Evolutionary conservation across 345 rosid species (phyloP).

Genomic region (Eucalyptus tenuipes): DNA sequence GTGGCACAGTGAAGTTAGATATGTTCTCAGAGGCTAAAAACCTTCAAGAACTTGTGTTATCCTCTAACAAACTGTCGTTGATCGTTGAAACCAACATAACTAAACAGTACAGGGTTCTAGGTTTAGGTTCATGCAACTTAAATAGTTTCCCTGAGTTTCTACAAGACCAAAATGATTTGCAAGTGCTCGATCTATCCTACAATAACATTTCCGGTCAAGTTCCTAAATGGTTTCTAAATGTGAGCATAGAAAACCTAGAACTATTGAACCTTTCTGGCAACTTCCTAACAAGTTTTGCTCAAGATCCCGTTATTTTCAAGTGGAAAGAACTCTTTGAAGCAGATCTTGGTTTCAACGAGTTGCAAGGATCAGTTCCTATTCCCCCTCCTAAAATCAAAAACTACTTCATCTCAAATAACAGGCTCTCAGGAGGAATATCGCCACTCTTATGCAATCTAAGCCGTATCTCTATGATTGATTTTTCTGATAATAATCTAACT

Average conservation of each 20-base stretch:
- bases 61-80: not conserved
- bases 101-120: fast-evolving
- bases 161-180: not conserved
- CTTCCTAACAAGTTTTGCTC: not conserved
- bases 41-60: not conserved
- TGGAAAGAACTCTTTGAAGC: not conserved
- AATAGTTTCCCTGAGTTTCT: constrained; percentile 6
- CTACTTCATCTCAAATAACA: constrained; percentile 6
- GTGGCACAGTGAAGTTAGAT: not conserved
- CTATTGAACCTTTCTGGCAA: not conserved
- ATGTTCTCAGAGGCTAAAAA: not conserved
- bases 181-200: fast-evolving
- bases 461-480: not conserved
- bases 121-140: constrained; percentile 5
- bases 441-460: not conserved
- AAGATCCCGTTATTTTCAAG: not conserved
- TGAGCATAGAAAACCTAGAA: fast-evolving
- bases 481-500: not conserved
- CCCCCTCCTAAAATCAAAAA: fast-evolving
- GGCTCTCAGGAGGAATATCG: not conserved
- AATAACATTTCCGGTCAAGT: constrained; percentile 4
- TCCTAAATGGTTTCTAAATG: constrained; percentile 2
- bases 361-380: constrained; percentile 5
- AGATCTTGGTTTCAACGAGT: not conserved
- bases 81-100: not conserved